Base-by-base conservation (phyloP, 441 rosid genomes). In the Syzygium malaccense region DNA sequence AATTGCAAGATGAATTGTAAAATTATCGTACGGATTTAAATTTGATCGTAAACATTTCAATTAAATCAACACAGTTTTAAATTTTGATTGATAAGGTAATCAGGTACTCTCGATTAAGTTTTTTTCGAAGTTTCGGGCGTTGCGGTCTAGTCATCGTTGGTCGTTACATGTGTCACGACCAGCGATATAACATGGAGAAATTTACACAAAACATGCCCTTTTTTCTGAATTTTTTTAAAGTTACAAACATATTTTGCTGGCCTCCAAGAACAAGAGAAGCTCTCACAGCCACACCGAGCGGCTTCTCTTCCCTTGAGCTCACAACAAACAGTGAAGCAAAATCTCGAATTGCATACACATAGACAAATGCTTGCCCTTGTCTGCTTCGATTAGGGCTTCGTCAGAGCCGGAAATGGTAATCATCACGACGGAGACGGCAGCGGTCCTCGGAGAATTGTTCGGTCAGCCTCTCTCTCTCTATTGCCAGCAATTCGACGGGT, bases 401-500 rank as follows among this genome's bases (percentile, higher is more conserved):
- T 26, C 12, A 45, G 55, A 53, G 88, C 84, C 26, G 62, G 33
- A 17, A 91, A 94, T 95, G 98, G 95, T 95, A 92, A 94, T 87
- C 79, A 88, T 93, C 56, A 93, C 94, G 83, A 89, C 89, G 88
- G 88, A 93, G 87, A 86, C 93, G 86, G 93, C 84, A 88, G 80
- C 93, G 92, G 84, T 95, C 64, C 90, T 93, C 28, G 92, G 90
- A 66, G 93, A 92, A 86, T 28, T 93, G 86, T 75, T 93, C 68
- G 91, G 87, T 78, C 93, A 75, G 37, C 91, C 41, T 4, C 41
- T 37, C 37, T 90, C 13, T 79, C 87, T 55, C 68, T 88, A 33
- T 87, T 89, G 8, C 92, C 92, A 15, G 41, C 37, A 45, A 86
- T 91, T 71, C 85, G 85, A 53, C 88, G 89, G 53, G 66, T 26